phyloP scores from a whole-genome alignment of 164 flowering plant genomes.

The Sextonia rubra region DNA sequence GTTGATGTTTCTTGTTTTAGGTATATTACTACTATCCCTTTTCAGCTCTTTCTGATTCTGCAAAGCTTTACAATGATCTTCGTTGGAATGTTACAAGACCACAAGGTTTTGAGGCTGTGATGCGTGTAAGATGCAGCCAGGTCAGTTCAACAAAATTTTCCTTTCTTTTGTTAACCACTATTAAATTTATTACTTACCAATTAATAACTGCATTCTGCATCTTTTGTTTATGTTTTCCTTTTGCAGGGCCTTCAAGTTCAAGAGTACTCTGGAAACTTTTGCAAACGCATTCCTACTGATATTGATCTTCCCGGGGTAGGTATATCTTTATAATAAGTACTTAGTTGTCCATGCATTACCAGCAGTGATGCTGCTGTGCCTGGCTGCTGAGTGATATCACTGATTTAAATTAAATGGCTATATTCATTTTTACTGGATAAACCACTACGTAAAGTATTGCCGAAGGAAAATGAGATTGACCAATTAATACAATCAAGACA shows the following conservation, averaged over 20 bases:
- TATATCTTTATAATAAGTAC: constrained; percentile 8
- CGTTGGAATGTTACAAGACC: constrained; percentile 98
- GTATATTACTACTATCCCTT: constrained; percentile 90
- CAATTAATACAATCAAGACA: no score
- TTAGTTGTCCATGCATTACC: constrained; percentile 1
- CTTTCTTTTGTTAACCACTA: background rate
- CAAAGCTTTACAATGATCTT: constrained; percentile 95
- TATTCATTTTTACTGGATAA: no score
- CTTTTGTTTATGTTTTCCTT: constrained; percentile 4
- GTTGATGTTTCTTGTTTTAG: constrained; percentile 32
- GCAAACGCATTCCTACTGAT: constrained; percentile 96
- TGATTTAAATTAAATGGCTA: no score
- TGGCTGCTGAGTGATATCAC: background rate
- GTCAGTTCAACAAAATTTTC: constrained; percentile 27
- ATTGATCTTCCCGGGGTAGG: constrained; percentile 95
- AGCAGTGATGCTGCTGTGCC: background rate
- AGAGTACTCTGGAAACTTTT: constrained; percentile 90
- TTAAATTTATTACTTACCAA: background rate
- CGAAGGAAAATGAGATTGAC: no score
- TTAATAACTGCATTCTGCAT: background rate
- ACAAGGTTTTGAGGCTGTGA: constrained; percentile 98
- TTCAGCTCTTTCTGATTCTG: constrained; percentile 85
- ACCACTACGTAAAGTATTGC: no score
- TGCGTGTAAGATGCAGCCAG: constrained; percentile 99
- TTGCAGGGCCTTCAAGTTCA: constrained; percentile 92